These are phyloP conservation scores for Solanum clarkiae DNA, from an alignment of 257 asterid species.

Conservation along the genomic window DNA sequence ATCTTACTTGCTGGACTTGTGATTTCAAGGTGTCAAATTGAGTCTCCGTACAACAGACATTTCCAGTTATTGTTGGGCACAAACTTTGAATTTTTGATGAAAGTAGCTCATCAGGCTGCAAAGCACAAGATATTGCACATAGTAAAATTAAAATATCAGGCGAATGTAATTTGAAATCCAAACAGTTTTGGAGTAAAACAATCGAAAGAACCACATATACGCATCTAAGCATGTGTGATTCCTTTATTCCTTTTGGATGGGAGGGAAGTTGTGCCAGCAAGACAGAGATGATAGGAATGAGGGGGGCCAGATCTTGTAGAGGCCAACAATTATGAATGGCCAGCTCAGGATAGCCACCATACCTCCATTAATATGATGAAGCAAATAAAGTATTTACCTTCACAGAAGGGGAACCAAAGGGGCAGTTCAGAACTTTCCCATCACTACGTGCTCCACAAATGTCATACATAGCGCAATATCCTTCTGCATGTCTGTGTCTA, in stretches of 20 bases:
- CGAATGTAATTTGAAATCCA: neutral
- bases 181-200: neutral
- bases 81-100: constrained; percentile 89
- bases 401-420: constrained; percentile 56
- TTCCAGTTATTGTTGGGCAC: constrained; percentile 91
- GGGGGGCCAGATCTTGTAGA: neutral
- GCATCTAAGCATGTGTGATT: neutral
- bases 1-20: constrained; percentile 95
- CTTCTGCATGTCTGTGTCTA: constrained; percentile 58
- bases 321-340: neutral
- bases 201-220: neutral
- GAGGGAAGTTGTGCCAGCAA: neutral
- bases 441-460: constrained; percentile 83
- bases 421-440: constrained; percentile 86
- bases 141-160: neutral
- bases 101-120: constrained; percentile 70
- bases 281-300: neutral
- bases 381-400: constrained; percentile 34
- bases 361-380: neutral
- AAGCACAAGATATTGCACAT: neutral
- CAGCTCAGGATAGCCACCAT: neutral
- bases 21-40: constrained; percentile 71
- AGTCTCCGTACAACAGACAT: constrained; percentile 79
- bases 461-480: constrained; percentile 79
- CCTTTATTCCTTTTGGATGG: neutral